Base-by-base conservation (phyloP, 352 stramenopile species). In the Hyaloperonospora brassicae region DNA sequence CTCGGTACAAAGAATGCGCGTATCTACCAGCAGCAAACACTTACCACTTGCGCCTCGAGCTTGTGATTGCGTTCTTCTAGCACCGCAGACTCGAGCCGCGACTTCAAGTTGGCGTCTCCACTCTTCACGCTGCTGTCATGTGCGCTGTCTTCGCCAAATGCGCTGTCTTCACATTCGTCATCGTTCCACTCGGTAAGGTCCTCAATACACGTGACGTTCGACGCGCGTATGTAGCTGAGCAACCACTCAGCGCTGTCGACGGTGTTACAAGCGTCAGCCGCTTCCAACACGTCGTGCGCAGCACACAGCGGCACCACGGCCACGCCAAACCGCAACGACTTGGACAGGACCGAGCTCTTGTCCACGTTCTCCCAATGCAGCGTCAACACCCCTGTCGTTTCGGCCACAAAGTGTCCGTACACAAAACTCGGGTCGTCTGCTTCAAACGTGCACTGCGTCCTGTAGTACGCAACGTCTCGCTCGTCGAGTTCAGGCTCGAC, bases 281-380 rank as follows among this genome's bases (percentile, higher is more conserved):
- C 21, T 34, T 64, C 52, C 31, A 54, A 7, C 11, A 72, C 36
- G 17, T 50, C 23, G 13, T 6, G 23, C 6, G 50, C 49, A 55
- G 21, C 30, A 36, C 14, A 25, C 7, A 70, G 13, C 22, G 64
- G 31, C 21, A 72, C 13, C 25, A 70, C 41, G 0, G 50, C 50
- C 2, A 66, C 61, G 30, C 75, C 62, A 31, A 80, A 74, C 14
- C 24, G 38, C 30, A 85, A 45, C 34, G 52, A 25, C 58, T 77
- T 82, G 17, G 72, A 79, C 38, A 76, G 27, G 5, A 85, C 69
- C 52, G 67, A 77, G 11, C 47, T 62, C 40, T 56, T 70, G 52
- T 79, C 67, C 6, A 53, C 39, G 40, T 82, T 81, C 35, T 69
- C 57, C 74, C 74, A 85, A 51, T 69, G 40, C 31, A 85, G 36